Evolutionary conservation across 2,329 filamentous ascomycete species (phyloP).

Genomic region (Clathrospora elynae): DNA sequence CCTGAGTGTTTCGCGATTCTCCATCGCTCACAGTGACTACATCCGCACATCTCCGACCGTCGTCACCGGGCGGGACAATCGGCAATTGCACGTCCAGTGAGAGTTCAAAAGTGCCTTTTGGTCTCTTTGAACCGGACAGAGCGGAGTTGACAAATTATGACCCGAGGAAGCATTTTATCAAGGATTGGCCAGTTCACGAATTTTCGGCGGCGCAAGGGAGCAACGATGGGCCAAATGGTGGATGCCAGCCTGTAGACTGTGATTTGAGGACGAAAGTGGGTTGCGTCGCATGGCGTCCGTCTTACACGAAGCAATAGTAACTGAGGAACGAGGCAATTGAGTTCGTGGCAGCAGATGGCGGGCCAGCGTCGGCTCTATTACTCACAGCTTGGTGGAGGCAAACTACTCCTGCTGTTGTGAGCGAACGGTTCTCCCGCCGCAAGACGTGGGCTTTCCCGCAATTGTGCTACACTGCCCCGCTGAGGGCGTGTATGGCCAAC

Average conservation of each 20-base stretch:
- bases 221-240: conserved; percentile 31
- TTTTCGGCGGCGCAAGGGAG: conserved; percentile 33
- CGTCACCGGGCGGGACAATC: conserved; percentile 39
- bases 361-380: conserved; percentile 32
- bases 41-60: conserved; percentile 39
- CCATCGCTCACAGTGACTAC: conserved; percentile 26
- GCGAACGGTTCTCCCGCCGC: conserved; percentile 22
- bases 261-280: conserved; percentile 36
- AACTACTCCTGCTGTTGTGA: conserved; percentile 11
- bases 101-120: conserved; percentile 21
- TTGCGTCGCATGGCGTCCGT: conserved; percentile 27
- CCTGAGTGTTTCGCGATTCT: conserved; percentile 30
- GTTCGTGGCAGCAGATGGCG: conserved; percentile 13
- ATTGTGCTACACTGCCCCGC: conserved; percentile 26
- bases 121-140: conserved; percentile 13
- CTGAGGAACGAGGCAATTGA: conserved; percentile 24
- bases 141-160: conserved; percentile 31
- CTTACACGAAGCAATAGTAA: conserved; percentile 29
- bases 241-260: conserved; percentile 32
- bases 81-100: conserved; percentile 31
- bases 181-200: conserved; percentile 25
- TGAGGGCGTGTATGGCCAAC: conserved; percentile 40
- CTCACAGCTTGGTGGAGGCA: conserved; percentile 6
- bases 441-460: conserved; percentile 26
- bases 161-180: conserved; percentile 19